These are phyloP conservation scores for Polytolypa hystricis DNA, from an alignment of 2,329 filamentous ascomycete species.

Conservation along the genomic window DNA sequence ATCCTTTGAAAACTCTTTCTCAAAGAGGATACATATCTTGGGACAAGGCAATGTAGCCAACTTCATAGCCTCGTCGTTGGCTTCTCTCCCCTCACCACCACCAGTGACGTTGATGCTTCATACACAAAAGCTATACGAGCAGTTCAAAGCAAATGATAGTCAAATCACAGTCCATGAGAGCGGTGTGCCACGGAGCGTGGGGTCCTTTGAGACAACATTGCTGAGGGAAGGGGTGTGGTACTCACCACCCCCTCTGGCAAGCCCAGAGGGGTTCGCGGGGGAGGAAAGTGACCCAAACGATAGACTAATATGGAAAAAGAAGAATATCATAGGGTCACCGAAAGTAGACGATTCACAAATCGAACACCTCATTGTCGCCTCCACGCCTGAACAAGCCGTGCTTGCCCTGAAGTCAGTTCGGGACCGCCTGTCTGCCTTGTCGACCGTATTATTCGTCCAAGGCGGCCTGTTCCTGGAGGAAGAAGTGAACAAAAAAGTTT, in stretches of 20 bases:
- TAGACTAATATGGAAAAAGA: slow-evolving; percentile 7
- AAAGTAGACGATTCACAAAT: slow-evolving; percentile 33
- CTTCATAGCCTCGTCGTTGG: slow-evolving; percentile 64
- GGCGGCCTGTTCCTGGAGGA: slow-evolving; percentile 81
- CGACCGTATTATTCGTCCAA: slow-evolving; percentile 65
- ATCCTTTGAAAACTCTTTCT: slow-evolving; percentile 13
- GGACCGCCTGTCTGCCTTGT: slow-evolving; percentile 54
- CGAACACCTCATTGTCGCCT: slow-evolving; percentile 63
- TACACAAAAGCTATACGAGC: slow-evolving; percentile 29
- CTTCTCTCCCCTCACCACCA: slow-evolving; percentile 49
- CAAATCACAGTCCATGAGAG: slow-evolving; percentile 26
- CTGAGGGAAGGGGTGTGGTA: slow-evolving; percentile 24
- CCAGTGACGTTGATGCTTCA: slow-evolving; percentile 75
- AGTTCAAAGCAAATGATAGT: slow-evolving; percentile 23
- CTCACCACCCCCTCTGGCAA: not conserved
- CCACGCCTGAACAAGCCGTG: slow-evolving; percentile 61
- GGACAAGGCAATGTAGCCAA: slow-evolving; percentile 73
- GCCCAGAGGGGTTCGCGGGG: not conserved
- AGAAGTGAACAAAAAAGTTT: slow-evolving; percentile 58
- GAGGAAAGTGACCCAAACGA: not conserved
- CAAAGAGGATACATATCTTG: slow-evolving; percentile 58
- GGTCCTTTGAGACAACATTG: slow-evolving; percentile 35
- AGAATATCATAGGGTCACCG: slow-evolving; percentile 7
- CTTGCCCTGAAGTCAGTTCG: slow-evolving; percentile 55
- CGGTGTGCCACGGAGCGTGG: slow-evolving; percentile 31